phyloP scores from a whole-genome alignment of 23 red algal species.

The Chondrus crispus region DNA sequence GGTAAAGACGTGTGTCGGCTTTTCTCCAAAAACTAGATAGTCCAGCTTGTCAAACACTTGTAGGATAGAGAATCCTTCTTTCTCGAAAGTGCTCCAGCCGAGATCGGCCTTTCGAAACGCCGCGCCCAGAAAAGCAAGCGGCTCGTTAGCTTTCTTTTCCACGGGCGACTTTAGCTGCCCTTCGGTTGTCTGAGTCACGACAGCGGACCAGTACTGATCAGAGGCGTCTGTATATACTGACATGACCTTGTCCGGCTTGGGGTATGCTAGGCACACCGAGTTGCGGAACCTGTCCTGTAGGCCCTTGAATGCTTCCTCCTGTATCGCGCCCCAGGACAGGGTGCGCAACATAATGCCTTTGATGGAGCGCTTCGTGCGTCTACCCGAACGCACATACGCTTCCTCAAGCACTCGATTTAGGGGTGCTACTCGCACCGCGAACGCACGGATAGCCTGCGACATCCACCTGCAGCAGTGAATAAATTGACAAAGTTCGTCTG shows the following conservation, averaged over 20 bases:
- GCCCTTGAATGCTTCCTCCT: not conserved
- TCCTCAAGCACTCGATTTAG: constrained; percentile 8
- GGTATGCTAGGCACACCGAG: not conserved
- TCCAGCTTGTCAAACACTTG: not conserved
- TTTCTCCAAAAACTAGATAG: not conserved
- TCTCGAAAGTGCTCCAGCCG: not conserved
- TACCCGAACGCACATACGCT: not conserved
- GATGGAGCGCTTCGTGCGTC: not conserved
- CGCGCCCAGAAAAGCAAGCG: constrained; percentile 11
- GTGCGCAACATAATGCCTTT: not conserved
- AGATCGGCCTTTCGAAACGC: not conserved
- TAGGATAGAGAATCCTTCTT: not conserved
- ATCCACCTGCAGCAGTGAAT: constrained; percentile 15
- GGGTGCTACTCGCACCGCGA: not conserved
- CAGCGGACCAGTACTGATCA: not conserved
- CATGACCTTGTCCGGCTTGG: not conserved
- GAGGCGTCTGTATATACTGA: constrained; percentile 26
- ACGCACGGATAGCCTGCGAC: not conserved
- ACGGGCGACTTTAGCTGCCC: not conserved
- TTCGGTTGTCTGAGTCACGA: not conserved
- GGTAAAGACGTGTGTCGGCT: not conserved
- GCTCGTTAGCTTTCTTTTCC: not conserved
- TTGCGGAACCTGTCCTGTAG: constrained; percentile 4
- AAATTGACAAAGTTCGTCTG: constrained; percentile 9
- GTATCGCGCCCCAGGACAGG: not conserved